Evolutionary conservation across 345 rosid species (phyloP).

Genomic region (Mangifera indica): DNA sequence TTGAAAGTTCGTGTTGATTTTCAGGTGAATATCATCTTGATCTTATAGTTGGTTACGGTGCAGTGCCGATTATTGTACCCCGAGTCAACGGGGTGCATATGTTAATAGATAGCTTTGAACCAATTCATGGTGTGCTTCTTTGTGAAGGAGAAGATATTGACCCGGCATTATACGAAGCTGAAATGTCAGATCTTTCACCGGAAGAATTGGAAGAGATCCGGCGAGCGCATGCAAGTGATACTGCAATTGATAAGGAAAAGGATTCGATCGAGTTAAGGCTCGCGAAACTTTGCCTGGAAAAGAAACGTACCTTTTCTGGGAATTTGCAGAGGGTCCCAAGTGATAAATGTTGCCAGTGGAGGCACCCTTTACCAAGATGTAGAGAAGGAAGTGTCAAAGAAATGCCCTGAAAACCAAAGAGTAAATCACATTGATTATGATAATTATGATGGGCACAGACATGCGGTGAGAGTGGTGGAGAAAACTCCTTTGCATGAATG

Average conservation of each 20-base stretch:
- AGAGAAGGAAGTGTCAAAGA: constrained; percentile 50
- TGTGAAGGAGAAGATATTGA: constrained; percentile 95
- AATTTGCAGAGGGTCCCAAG: constrained; percentile 82
- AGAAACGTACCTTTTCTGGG: constrained; percentile 80
- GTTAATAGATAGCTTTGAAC: constrained; percentile 77
- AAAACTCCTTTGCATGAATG: constrained; percentile 61
- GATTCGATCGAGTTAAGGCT: constrained; percentile 74
- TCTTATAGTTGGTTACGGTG: constrained; percentile 72
- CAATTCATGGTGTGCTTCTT: constrained; percentile 90
- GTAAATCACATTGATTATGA: constrained; percentile 68
- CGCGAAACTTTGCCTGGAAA: constrained; percentile 74
- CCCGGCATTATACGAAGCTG: constrained; percentile 65
- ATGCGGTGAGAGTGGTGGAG: constrained; percentile 49
- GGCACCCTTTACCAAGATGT: constrained; percentile 77
- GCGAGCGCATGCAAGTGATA: constrained; percentile 59
- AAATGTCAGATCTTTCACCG: constrained; percentile 40
- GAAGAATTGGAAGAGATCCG: constrained; percentile 73
- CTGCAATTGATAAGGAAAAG: constrained; percentile 71
- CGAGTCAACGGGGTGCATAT: constrained; percentile 69
- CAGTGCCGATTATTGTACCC: constrained; percentile 82
- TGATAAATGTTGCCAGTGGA: constrained; percentile 80
- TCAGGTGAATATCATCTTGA: constrained; percentile 93
- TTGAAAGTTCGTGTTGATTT: neutral
- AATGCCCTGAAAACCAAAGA: constrained; percentile 28
- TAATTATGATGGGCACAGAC: constrained; percentile 77